phyloP scores from a whole-genome alignment of 2,329 filamentous ascomycete species.

The Xylaria sp. region DNA sequence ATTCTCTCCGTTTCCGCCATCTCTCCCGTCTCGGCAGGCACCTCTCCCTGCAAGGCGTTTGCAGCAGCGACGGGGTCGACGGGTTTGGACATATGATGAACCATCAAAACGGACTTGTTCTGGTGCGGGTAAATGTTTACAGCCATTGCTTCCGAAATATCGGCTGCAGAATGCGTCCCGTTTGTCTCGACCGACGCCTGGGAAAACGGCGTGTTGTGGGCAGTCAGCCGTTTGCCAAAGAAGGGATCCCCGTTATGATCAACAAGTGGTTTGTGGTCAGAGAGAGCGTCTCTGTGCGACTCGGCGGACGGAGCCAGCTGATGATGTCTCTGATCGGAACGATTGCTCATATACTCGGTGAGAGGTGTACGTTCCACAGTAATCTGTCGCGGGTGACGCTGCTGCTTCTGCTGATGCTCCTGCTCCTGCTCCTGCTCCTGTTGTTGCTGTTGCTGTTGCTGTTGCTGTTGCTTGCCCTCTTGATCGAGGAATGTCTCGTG shows the following conservation, averaged over 20 bases:
- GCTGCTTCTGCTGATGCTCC: not conserved
- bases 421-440: too few relatives aligned
- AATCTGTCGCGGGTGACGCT: conserved; percentile 28
- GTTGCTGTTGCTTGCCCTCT: conserved; percentile 28
- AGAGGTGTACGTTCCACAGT: conserved; percentile 34
- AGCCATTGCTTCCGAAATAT: conserved; percentile 65
- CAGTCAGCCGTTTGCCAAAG: conserved; percentile 55
- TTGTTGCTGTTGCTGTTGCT: too few relatives aligned
- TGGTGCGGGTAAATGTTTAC: conserved; percentile 66
- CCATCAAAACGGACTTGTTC: conserved; percentile 64
- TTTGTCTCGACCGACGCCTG: conserved; percentile 63
- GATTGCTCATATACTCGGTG: conserved; percentile 32
- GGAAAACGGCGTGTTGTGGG: conserved; percentile 65
- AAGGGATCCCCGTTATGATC: conserved; percentile 58
- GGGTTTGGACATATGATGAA: conserved; percentile 57
- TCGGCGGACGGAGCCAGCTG: conserved; percentile 40
- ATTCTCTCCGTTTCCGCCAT: conserved; percentile 15
- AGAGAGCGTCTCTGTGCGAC: conserved; percentile 37
- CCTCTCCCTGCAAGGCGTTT: conserved; percentile 38
- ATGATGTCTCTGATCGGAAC: conserved; percentile 33
- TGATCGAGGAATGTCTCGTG: conserved; percentile 49
- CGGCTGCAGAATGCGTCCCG: conserved; percentile 57
- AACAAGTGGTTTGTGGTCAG: conserved; percentile 43
- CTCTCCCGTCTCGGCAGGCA: conserved; percentile 22
- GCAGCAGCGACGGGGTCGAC: conserved; percentile 44